A percentile compares a stretch with the other conserved stretches of the same genome.
Conservation (phyloP, 768 basidiomycete genomes). For the Suillus ampliporus region DNA sequence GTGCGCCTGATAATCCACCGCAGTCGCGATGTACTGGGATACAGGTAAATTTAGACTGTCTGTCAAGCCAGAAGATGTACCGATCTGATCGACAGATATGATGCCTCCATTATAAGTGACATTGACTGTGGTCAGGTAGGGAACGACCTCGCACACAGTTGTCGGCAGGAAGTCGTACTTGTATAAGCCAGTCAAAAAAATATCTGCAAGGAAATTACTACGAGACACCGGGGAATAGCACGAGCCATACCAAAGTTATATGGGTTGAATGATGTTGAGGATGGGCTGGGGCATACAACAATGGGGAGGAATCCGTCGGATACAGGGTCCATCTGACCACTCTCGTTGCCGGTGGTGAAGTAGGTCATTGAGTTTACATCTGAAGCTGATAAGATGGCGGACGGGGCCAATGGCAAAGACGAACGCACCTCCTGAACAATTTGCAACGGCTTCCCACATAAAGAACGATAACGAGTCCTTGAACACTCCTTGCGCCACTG, state of each 20-base stretch:
- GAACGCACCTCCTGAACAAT: slow-evolving; percentile 6
- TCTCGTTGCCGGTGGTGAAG: slow-evolving; percentile 5
- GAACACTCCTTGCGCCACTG: background rate
- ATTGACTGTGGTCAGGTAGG: slow-evolving; percentile 12
- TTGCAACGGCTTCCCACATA: slow-evolving; percentile 2
- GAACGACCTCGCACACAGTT: slow-evolving; percentile 15
- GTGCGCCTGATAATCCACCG: background rate
- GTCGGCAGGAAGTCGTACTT: slow-evolving; percentile 19
- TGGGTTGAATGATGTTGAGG: too few species aligned
- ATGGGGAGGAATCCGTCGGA: slow-evolving; percentile 9
- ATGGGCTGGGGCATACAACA: slow-evolving; percentile 11
- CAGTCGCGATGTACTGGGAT: background rate
- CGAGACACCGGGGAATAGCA: slow-evolving; percentile 2
- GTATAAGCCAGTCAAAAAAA: slow-evolving; percentile 5
- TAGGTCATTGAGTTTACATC: background rate
- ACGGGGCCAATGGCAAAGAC: too few species aligned
- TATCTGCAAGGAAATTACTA: background rate
- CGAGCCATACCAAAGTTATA: background rate
- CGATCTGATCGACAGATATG: background rate
- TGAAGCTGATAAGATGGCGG: background rate
- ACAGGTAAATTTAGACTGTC: background rate
- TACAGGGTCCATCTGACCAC: background rate
- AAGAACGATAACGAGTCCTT: too few species aligned
- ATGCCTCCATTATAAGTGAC: slow-evolving; percentile 16
- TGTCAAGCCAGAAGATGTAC: background rate